Evolutionary conservation across 768 basidiomycete genomes (phyloP), one percentile per base, ranked within the genome.

Genomic region (Lepiota brunneoincarnata): DNA sequence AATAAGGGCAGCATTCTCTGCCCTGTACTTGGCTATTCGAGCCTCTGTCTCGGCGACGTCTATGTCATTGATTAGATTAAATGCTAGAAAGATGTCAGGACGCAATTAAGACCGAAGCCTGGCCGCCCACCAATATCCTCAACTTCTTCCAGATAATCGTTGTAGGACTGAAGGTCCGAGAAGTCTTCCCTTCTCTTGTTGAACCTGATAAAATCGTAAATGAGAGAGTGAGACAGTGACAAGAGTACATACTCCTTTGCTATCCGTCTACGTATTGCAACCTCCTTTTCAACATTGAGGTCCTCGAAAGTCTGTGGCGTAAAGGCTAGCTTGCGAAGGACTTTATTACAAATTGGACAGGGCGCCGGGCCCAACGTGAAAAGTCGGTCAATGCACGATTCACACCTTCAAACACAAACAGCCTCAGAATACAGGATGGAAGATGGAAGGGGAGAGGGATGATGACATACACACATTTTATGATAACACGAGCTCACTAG

Each of bases 401-500:
- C 96, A 73, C 97, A 98, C 92, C 94, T 96, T 24, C 21, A 51
- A 57, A 57, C 18, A 35, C 49, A 41, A 23, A 38, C 38, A 51
- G 51, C 18, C 49, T 18, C 10, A 28, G 52, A 15, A 46, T 36
- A 42, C 44, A 45, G 38, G 35, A 44, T 35, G 20, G 14, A 36
- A 54, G 37, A 28, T 18, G 10, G 21, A 43, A 14, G 17, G 26
- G 18, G 9, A 17, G 35, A 52, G 47, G 18, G n/a, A 15, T 42
- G 31, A 15, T 10, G 20, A 35, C 45, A 34, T 47, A 69, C 76
- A 57, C 59, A 94, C 97, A 98, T 96, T 80, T 97, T 97, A 72
- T 99, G 97, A 70, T 97, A 99, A 68, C 97, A 99, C 14, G 92
- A 87, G 69, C 91, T 93, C 61, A 99, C 94, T 45, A 98, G 81